Percentiles rank a stretch among this genome's conserved stretches.
Evolutionary conservation across 768 basidiomycete genomes (phyloP).

Genomic region (Chalciporus piperatus): DNA sequence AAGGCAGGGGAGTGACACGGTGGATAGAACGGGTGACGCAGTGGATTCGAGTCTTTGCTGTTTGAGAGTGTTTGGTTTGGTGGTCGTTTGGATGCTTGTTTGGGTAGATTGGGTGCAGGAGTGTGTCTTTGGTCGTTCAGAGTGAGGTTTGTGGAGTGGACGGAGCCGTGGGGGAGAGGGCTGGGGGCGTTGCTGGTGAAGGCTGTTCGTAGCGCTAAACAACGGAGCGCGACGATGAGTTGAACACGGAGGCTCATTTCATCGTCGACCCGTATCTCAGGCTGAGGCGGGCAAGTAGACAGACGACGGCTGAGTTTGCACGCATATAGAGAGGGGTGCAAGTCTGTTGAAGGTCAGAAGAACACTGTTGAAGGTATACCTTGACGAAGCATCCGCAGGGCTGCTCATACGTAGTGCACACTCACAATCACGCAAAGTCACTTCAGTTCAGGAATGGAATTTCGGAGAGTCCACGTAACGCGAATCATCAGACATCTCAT

Average conservation of each 20-base stretch:
- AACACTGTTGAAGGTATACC: too few species aligned
- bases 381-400: too few species aligned
- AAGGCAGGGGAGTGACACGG: background rate
- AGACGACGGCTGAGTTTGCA: too few species aligned
- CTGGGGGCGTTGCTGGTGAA: background rate
- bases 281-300: too few species aligned
- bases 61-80: slow-evolving; percentile 12
- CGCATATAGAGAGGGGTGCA: too few species aligned
- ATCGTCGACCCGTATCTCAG: too few species aligned
- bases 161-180: slow-evolving; percentile 50
- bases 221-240: too few species aligned
- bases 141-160: slow-evolving; percentile 49
- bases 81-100: slow-evolving; percentile 21
- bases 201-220: too few species aligned
- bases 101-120: slow-evolving; percentile 37
- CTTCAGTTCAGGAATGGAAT: background rate
- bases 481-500: slow-evolving; percentile 6
- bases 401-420: background rate
- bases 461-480: slow-evolving; percentile 4
- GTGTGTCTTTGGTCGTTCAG: slow-evolving; percentile 34
- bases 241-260: too few species aligned
- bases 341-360: too few species aligned
- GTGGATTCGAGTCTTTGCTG: slow-evolving; percentile 14
- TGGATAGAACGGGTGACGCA: background rate
- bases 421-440: background rate